phyloP scores from a whole-genome alignment of 257 asterid species.

The Ophiorrhiza pumila region DNA sequence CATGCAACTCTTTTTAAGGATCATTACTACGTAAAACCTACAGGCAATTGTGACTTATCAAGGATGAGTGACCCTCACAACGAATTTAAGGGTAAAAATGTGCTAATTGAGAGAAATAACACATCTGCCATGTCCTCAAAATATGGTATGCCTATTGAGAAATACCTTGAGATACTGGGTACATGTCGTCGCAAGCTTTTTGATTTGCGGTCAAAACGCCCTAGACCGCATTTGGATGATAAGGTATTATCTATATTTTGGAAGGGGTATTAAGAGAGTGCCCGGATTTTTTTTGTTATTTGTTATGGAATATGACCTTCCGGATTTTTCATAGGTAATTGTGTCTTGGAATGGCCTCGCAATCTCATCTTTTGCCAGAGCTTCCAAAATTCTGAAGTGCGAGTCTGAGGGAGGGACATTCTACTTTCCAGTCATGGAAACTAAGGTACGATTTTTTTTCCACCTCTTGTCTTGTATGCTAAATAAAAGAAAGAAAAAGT shows the following conservation, averaged over 20 bases:
- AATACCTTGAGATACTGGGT: conserved; percentile 63
- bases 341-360: conserved; percentile 97
- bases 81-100: conserved; percentile 84
- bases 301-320: conserved; percentile 2
- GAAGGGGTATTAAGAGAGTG: not conserved
- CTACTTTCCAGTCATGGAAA: conserved; percentile 66
- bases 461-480: not conserved
- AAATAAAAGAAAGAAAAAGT: too few species aligned
- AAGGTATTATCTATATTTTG: conserved; percentile 45
- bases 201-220: conserved; percentile 59
- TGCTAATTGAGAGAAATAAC: conserved; percentile 66
- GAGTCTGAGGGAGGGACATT: conserved; percentile 62
- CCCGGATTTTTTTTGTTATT: not conserved
- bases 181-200: conserved; percentile 59
- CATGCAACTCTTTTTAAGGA: conserved; percentile 65
- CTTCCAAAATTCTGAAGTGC: conserved; percentile 69
- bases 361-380: conserved; percentile 87
- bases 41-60: conserved; percentile 91
- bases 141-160: conserved; percentile 47
- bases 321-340: conserved; percentile 55
- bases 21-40: conserved; percentile 73
- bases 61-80: conserved; percentile 84
- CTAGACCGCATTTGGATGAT: conserved; percentile 85
- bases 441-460: conserved; percentile 53
- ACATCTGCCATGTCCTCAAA: conserved; percentile 71